Conservation (phyloP, 2,329 filamentous ascomycete genomes). For the Gnomoniopsis smithogilvyi region DNA sequence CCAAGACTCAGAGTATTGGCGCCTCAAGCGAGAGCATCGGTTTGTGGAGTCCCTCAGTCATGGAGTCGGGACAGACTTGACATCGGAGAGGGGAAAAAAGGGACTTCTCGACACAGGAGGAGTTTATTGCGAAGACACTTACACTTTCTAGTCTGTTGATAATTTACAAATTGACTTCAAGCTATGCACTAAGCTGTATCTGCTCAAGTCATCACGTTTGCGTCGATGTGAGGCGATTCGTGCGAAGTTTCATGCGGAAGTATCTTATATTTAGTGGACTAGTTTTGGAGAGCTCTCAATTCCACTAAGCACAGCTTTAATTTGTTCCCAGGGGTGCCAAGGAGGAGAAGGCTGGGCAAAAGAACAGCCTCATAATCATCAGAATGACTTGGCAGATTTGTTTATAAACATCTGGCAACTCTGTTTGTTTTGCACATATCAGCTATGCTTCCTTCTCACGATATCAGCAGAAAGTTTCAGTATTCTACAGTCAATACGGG, state of each 20-base stretch:
- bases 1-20: too few relatives aligned
- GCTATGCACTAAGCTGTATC: too few relatives aligned
- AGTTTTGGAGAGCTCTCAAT: background rate
- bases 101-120: too few relatives aligned
- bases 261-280: background rate
- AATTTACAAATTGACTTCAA: too few relatives aligned
- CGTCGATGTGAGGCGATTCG: background rate
- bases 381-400: background rate
- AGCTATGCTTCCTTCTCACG: background rate
- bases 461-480: background rate
- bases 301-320: background rate
- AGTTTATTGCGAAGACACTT: too few relatives aligned
- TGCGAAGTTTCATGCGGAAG: background rate
- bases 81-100: too few relatives aligned
- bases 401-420: background rate
- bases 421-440: background rate
- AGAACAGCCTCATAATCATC: background rate
- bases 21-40: too few relatives aligned
- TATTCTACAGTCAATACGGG: too few relatives aligned
- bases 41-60: too few relatives aligned
- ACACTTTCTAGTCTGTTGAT: too few relatives aligned
- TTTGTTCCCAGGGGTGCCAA: background rate
- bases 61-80: too few relatives aligned
- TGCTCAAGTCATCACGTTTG: too few relatives aligned
- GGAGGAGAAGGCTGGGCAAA: background rate